A percentile compares a stretch with the other conserved stretches of the same genome.
Evolutionary conservation across 148 eudicot species (phyloP).

Genomic region (Spergularia bocconei): DNA sequence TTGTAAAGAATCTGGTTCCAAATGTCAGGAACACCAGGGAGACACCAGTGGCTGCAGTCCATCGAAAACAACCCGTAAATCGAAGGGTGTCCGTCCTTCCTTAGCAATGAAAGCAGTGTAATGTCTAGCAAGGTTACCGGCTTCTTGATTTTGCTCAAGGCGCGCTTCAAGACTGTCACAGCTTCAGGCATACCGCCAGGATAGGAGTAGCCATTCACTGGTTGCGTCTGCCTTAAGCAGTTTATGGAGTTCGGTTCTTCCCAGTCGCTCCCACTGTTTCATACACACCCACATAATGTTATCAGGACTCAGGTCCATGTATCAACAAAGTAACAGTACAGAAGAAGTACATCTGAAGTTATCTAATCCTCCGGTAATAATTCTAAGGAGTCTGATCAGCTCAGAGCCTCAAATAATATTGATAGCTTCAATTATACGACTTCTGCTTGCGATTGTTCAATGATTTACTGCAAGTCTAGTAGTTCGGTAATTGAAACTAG

Average conservation of each 20-base stretch:
- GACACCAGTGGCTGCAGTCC: conserved; percentile 98
- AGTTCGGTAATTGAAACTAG: too few species aligned
- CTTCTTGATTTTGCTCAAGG: conserved; percentile 48
- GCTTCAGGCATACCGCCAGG: conserved; percentile 57
- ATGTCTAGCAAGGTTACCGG: conserved; percentile 71
- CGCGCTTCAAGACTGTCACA: conserved; percentile 57
- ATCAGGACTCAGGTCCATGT: too few species aligned
- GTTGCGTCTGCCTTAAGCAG: conserved; percentile 57
- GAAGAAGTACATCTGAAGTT: too few species aligned
- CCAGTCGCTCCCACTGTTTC: conserved; percentile 76
- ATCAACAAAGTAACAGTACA: too few species aligned
- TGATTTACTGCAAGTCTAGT: too few species aligned
- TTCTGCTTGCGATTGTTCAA: too few species aligned
- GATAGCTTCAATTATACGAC: too few species aligned
- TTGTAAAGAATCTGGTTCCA: conserved; percentile 89
- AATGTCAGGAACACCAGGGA: conserved; percentile 89
- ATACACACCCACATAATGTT: background rate
- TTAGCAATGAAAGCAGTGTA: conserved; percentile 54
- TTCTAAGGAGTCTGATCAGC: too few species aligned
- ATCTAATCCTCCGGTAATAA: too few species aligned
- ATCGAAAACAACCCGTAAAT: conserved; percentile 45
- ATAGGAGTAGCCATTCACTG: conserved; percentile 51
- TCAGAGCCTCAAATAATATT: too few species aligned
- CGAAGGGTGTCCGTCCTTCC: conserved; percentile 87
- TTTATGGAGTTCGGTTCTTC: conserved; percentile 49